Base-by-base conservation (phyloP, 2,329 filamentous ascomycete species). In the Harringtonia aguacate region DNA sequence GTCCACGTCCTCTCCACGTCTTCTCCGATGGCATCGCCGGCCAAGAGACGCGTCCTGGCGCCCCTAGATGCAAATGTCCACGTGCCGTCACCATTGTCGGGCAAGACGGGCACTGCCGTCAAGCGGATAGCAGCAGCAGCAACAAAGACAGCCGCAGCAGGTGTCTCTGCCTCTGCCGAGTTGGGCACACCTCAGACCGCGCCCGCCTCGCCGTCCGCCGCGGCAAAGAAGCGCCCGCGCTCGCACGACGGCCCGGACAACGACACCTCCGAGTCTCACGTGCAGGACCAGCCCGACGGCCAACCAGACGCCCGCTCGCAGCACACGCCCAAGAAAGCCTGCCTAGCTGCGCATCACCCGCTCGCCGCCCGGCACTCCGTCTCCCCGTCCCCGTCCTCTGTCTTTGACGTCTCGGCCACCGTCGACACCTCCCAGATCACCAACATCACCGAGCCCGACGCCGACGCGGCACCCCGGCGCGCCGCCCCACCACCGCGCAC, bases 11-110 rank as follows among this genome's bases (percentile, higher is more conserved):
- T 34, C 14, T 17, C 17, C 14, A n/a, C 36, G 27, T 24, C 41
- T 5, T 24, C 17, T 21, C 15, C 12, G 14, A 49, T 49, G 44
- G 48, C 57, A 28, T 58, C 62, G 35, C 68, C 68, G 12, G 49
- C 56, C 31, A 72, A 69, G 55, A 61, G 67, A 66, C 69, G 69
- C 66, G 68, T 65, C 48, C 66, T 73, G 34, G 68, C 63, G 41
- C 56, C 65, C 20, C 59, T 70, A 41, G 61, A 72, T 58, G 62
- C 64, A 44, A 72, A 72, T 61, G 62, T 63, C 7, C 55, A 56
- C 59, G 30, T 61, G 31, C 47, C 53, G 41, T 45, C 52, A 36
- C 35, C 46, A 24, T n/a, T 38, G 38, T 22, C 31, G 31, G 21
- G 20, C 21, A 39, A 40, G 28, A 41, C 6, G 21, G 17, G 13